These are phyloP conservation scores for Pyrenula aspistea DNA, from an alignment of 495 filamentous ascomycete species.

Conservation along the genomic window DNA sequence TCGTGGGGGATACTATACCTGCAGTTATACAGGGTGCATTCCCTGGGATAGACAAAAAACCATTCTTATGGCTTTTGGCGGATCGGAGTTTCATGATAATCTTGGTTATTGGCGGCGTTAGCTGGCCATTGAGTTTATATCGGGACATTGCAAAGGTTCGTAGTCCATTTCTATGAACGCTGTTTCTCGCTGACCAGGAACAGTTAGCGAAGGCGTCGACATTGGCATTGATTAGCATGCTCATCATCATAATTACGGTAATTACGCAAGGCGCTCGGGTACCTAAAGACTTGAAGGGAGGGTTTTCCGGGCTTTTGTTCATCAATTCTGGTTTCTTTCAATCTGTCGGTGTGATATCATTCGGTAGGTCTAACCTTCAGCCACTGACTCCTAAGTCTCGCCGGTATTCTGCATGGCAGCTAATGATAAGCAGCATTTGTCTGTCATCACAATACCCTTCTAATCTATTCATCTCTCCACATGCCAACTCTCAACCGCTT, in stretches of 20 bases:
- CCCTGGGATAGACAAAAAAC: conserved; percentile 57
- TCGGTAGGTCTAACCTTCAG: conserved; percentile 44
- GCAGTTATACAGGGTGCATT: conserved; percentile 76
- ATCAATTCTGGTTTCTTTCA: conserved; percentile 84
- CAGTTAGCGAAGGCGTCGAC: conserved; percentile 92
- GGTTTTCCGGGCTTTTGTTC: conserved; percentile 50
- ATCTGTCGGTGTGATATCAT: conserved; percentile 94
- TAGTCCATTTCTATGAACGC: neutral
- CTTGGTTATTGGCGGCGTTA: conserved; percentile 69
- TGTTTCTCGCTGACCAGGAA: conserved; percentile 13
- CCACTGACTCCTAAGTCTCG: neutral
- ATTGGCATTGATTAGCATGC: conserved; percentile 83
- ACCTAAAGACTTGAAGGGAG: conserved; percentile 55
- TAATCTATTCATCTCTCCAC: conserved; percentile 93
- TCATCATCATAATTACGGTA: conserved; percentile 78
- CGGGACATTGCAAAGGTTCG: conserved; percentile 90
- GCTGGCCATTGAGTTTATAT: conserved; percentile 88
- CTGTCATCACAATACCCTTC: conserved; percentile 89
- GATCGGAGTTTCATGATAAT: conserved; percentile 75
- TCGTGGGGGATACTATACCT: conserved; percentile 91
- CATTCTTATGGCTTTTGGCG: conserved; percentile 69
- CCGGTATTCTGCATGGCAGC: conserved; percentile 7
- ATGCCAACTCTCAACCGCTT: conserved; percentile 93
- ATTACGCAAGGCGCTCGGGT: conserved; percentile 71
- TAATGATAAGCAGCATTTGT: conserved; percentile 59